phyloP scores from a whole-genome alignment of 345 rosid genomes.

The Eucalyptus marginata region DNA sequence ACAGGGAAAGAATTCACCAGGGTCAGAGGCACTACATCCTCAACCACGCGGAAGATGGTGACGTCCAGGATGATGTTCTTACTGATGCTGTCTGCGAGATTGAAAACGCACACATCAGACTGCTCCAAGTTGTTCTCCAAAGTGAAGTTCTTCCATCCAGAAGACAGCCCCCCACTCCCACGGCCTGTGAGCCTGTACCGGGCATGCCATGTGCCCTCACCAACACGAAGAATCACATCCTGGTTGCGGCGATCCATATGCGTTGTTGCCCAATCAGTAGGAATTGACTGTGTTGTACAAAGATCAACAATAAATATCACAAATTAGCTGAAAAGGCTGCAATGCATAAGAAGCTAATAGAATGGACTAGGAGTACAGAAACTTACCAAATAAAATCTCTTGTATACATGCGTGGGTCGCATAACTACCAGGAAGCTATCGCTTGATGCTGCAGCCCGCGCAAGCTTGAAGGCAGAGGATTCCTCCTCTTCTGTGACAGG shows the following conservation, averaged over 20 bases:
- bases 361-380: background rate
- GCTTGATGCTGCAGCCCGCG: slow-evolving; percentile 4
- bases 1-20: background rate
- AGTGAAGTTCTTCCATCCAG: slow-evolving; percentile 44
- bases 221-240: slow-evolving; percentile 15
- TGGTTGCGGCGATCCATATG: slow-evolving; percentile 12
- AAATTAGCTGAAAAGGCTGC: background rate
- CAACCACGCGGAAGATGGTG: slow-evolving; percentile 15
- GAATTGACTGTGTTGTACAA: slow-evolving; percentile 16
- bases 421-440: slow-evolving; percentile 26
- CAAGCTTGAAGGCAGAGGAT: slow-evolving; percentile 9
- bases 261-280: slow-evolving; percentile 13
- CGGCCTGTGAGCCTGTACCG: background rate
- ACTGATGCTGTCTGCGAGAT: background rate
- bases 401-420: slow-evolving; percentile 27
- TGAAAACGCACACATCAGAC: slow-evolving; percentile 40
- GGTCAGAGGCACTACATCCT: slow-evolving; percentile 2
- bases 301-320: background rate
- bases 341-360: background rate
- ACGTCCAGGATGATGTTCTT: slow-evolving; percentile 20
- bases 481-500: slow-evolving; percentile 16
- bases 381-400: slow-evolving; percentile 26
- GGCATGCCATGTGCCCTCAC: slow-evolving; percentile 18
- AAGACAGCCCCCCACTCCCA: slow-evolving; percentile 19
- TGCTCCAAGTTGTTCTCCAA: slow-evolving; percentile 27